Percentiles rank a stretch among this genome's conserved stretches.
These are phyloP conservation scores for Peronospora belbahrii DNA, from an alignment of 352 stramenopile genomes.

Conservation along the genomic window DNA sequence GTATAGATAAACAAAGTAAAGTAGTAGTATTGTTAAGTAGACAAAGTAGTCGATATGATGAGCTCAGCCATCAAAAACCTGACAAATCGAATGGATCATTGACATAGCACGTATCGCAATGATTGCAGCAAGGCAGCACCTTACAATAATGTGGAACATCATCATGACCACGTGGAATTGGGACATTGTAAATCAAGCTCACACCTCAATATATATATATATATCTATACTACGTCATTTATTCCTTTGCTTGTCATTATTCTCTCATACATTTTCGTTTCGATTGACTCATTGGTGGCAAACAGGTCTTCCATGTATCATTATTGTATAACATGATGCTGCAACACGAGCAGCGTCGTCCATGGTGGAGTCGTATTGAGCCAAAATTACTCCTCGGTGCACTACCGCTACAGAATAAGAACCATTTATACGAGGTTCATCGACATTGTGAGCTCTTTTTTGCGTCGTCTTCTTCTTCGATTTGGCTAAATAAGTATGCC, in stretches of 20 bases:
- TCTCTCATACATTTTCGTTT: background rate
- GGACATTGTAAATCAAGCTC: conserved; percentile 17
- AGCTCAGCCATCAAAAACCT: no score
- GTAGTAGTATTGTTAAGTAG: no score
- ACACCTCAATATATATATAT: no score
- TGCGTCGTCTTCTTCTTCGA: no score
- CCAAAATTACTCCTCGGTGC: conserved; percentile 58
- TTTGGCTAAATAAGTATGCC: background rate
- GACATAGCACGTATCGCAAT: no score
- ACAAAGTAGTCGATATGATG: no score
- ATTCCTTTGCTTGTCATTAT: background rate
- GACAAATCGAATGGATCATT: no score
- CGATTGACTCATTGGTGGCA: no score
- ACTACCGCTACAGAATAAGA: conserved; percentile 49
- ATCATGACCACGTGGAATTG: conserved; percentile 16
- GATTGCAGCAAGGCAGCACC: no score
- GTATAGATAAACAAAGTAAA: no score
- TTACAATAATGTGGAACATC: background rate
- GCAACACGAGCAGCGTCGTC: conserved; percentile 33
- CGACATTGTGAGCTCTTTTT: no score
- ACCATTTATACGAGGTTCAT: conserved; percentile 44
- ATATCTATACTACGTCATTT: no score
- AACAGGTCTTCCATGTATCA: conserved; percentile 67
- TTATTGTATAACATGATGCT: conserved; percentile 69
- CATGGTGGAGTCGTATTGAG: conserved; percentile 72